Conservation (phyloP, 2,329 filamentous ascomycete species). For the Chalaropsis thielavioides region DNA sequence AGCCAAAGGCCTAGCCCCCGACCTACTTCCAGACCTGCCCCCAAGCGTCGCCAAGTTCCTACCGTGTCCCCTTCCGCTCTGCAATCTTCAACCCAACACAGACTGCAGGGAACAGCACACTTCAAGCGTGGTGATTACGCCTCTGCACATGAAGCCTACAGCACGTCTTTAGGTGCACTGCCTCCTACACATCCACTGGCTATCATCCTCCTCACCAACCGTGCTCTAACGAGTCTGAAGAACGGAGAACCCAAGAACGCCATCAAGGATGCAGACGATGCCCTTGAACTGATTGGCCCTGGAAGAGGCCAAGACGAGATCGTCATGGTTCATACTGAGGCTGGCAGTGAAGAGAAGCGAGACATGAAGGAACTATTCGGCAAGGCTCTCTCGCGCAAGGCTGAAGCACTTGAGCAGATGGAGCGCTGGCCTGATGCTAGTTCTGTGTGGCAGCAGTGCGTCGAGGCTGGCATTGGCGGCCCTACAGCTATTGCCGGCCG, state of each 20-base stretch:
- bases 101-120: conserved; percentile 67
- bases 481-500: conserved; percentile 70
- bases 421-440: conserved; percentile 84
- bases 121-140: conserved; percentile 93
- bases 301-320: conserved; percentile 65
- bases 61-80: conserved; percentile 53
- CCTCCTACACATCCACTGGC: conserved; percentile 67
- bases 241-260: conserved; percentile 83
- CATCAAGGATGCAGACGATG: conserved; percentile 68
- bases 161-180: conserved; percentile 57
- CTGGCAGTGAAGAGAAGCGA: conserved; percentile 49
- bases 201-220: conserved; percentile 84
- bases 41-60: conserved; percentile 44
- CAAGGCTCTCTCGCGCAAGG: conserved; percentile 87
- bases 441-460: conserved; percentile 63
- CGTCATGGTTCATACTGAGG: conserved; percentile 49
- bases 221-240: conserved; percentile 77
- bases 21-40: conserved; percentile 20
- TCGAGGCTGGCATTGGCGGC: conserved; percentile 77
- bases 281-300: conserved; percentile 64
- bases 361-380: conserved; percentile 89
- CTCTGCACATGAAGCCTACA: conserved; percentile 70
- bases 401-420: conserved; percentile 87
- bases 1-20: background rate
- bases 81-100: conserved; percentile 60